Evolutionary conservation across 768 basidiomycete genomes (phyloP), one percentile per base, ranked within the genome.

Genomic region (Pisolithus tinctorius): DNA sequence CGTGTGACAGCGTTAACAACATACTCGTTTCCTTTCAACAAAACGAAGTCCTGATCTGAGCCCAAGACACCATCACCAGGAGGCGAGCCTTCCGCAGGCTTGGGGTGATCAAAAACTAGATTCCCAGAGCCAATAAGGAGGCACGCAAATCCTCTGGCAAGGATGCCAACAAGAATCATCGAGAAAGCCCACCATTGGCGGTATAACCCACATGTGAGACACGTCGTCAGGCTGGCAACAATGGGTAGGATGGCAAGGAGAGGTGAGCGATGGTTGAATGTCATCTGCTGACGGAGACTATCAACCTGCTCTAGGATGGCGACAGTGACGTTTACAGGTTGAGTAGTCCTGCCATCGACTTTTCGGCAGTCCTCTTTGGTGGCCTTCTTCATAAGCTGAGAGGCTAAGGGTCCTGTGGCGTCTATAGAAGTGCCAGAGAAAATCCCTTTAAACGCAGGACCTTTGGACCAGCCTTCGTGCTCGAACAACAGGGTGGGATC

Each of bases 141-240:
- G 53, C 60, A 65, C 20, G 65, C 54, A 14, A 63, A 6, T 16
- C 66, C 65, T 26, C 56, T 64, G 47, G 65, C 58, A 16, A 67
- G 10, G 36, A 68, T 61, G 10, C 66, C 66, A 7, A 63, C 47
- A 31, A 31, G 31, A 9, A 31, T 31, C 31, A 31, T 31, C 2
- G 31, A 31, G 31, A 31, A 31, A 9, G 31, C 31, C 10, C 13
- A 31, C 31, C 31, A 31, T 31, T 31, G 10, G 31, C 10, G 30
- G 30, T 31, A 49, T 6, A 55, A 10, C 5, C 48, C 66, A 43
- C 58, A 57, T 10, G 51, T 29, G 16, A 47, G 30, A 50, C 55
- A 57, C 1, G 55, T 47, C n/a, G 38, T 54, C 10, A 56, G 10
- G 39, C 20, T n/a, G 39, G 3, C 6, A 10, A 31, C 9, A 31